Conservation (phyloP, 2,329 filamentous ascomycete genomes). For the Aspergillus fumigatiaffinis region DNA sequence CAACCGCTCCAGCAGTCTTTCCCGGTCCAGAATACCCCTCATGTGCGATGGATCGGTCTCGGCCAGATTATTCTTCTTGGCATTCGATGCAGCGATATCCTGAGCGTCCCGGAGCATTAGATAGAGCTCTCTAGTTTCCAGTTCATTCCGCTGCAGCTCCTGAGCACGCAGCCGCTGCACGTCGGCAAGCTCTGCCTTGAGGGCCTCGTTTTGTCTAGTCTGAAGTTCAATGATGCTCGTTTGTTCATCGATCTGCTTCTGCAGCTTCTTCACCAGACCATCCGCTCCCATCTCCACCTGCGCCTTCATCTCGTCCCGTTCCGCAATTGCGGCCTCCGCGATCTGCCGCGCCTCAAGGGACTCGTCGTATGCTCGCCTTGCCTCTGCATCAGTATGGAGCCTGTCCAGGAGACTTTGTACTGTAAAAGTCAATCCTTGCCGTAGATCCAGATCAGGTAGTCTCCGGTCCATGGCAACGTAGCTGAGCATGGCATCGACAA, state of each 20-base stretch:
- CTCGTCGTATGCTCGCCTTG: conserved; percentile 86
- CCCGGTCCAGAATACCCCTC: conserved; percentile 89
- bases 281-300: conserved; percentile 89
- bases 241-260: conserved; percentile 93
- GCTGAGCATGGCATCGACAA: conserved; percentile 97
- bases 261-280: conserved; percentile 85
- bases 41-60: conserved; percentile 70
- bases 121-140: conserved; percentile 94
- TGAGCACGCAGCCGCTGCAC: conserved; percentile 81
- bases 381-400: conserved; percentile 93
- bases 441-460: conserved; percentile 93
- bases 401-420: conserved; percentile 94
- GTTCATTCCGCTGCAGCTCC: conserved; percentile 88
- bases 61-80: conserved; percentile 57
- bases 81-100: conserved; percentile 87
- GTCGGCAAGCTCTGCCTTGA: conserved; percentile 86
- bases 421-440: conserved; percentile 95
- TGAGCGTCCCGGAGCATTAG: conserved; percentile 97
- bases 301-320: conserved; percentile 89
- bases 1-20: conserved; percentile 85
- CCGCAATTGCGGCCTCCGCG: conserved; percentile 90
- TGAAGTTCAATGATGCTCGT: conserved; percentile 86
- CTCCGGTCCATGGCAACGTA: conserved; percentile 98
- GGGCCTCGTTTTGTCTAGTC: conserved; percentile 74
- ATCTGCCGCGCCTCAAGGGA: conserved; percentile 86